Percentiles rank a stretch among this genome's conserved stretches.
phyloP scores from a whole-genome alignment of 257 asterid genomes.

The Fraxinus cuspidata region DNA sequence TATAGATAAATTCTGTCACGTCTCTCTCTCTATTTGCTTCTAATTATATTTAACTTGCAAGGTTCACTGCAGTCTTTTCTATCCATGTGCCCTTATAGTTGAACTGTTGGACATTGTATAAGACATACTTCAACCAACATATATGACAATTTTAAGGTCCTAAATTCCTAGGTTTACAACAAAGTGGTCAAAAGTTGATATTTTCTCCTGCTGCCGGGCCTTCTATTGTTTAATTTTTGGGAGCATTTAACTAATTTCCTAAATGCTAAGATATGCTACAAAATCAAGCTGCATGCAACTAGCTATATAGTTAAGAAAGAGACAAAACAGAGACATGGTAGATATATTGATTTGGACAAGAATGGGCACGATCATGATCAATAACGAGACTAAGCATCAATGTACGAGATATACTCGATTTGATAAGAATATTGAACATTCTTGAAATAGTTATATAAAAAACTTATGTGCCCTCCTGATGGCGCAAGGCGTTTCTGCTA shows the following conservation, averaged over 20 bases:
- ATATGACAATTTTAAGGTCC: neutral
- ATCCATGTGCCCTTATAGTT: neutral
- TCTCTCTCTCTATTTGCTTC: neutral
- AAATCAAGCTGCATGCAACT: too few species aligned
- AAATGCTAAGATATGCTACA: too few species aligned
- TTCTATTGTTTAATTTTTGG: too few species aligned
- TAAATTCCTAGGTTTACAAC: neutral
- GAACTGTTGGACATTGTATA: neutral
- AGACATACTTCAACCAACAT: neutral
- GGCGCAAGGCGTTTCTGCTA: too few species aligned
- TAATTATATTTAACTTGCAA: too few species aligned
- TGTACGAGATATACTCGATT: neutral
- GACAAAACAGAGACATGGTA: neutral
- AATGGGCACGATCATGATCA: neutral
- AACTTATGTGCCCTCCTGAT: too few species aligned
- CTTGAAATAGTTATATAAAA: too few species aligned
- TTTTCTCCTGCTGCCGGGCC: neutral
- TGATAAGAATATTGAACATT: neutral
- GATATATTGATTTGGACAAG: neutral
- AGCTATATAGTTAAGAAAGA: too few species aligned
- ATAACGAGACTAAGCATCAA: neutral
- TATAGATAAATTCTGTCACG: neutral
- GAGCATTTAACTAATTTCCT: too few species aligned
- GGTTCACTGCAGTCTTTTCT: conserved; percentile 26
- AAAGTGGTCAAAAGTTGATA: neutral